Evolutionary conservation across 1,284 basidiomycete species (phyloP), one percentile per base, ranked within the genome.

Genomic region (Microbotryum violaceum): DNA sequence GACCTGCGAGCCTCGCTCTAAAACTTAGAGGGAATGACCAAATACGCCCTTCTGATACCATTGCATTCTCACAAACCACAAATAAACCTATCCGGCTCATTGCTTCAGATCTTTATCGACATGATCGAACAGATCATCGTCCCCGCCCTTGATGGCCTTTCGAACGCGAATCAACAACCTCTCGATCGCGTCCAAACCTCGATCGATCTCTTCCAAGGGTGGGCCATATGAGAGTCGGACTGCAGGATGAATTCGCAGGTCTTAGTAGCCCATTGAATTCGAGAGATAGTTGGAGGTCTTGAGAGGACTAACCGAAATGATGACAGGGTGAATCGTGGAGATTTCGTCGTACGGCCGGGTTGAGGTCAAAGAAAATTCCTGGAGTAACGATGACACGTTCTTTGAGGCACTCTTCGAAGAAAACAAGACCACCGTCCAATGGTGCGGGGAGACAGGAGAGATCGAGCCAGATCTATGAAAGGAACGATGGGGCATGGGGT

Each of bases 401-500:
- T 75, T 91, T 93, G 50, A 97, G 81, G 45, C 91, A 79, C 76
- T 96, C 92, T 73, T 97, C 92, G 73, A 96, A 96, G 83, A 97
- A 94, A 33, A 87, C 86, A 70, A 96, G 77, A 23, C 92, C 92
- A 69, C 89, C 89, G 78, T 91, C 90, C 49, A 96, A 76, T 7
- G 91, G 92, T 7, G 82, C 70, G 9, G 88, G 87, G 37, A 94
- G 81, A 55, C 78, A 79, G 69, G 85, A 84, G 25, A 97, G 79
- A 76, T 89, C 87, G 57, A 93, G 82, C 90, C 91, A 96, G 74
- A 94, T 85, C 76, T 92, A 91, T 76, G 92, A 92, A 10, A 89
- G 37, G 37, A 54, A 47, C 37, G 2, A n/a, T 25, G 21, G 16
- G 16, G 46, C 55, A 23, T 25, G 9, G 31, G 5, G 29, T 27